Base-by-base conservation (phyloP, 805 yeast species). In the Saturnispora zaruensis region DNA sequence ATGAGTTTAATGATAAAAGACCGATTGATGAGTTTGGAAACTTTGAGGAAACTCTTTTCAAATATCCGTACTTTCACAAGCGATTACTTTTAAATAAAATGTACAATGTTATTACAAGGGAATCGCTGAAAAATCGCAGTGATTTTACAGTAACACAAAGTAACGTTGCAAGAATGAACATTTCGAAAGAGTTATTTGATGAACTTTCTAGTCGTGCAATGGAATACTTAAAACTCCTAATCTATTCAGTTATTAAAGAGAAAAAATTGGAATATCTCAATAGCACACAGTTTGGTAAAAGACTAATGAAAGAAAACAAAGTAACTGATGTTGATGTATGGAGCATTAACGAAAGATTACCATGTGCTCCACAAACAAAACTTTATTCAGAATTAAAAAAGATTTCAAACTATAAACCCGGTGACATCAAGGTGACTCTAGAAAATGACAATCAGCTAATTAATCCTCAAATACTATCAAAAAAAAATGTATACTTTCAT, bases 351-450 rank as follows among this genome's bases (percentile, higher is more conserved):
- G 46, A 44, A 18, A 23, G 30, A 16, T 21, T 33, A 11, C 46
- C 46, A 23, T 32, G 46, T 24, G 21, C 21, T 5, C 46, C 46
- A 23, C 40, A 44, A 25, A 18, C 40, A 34, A 44, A 30, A 36
- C 20, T 44, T 13, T 33, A 44, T 34, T 25, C 46, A 18, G 46
- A 26, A 5, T 14, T 44, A 14, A 32, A 44, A 21, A 44, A 44
- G 14, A 44, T 44, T 9, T 23, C 46, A 5, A 24, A 33, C 21
- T 44, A 44, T 33, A 36, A 36, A 36, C 40, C 40, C 4, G 40
- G 40, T 20, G 24, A 18, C 20, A 2, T 14, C 9, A 36, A 36
- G 23, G 21, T 36, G 7, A 7, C 16, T 18, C 16, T 36, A 9
- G 40, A 36, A 6, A n/a, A 33, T 18, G 21, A 36, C 18, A 7